Evolutionary conservation across 148 eudicot genomes (phyloP), one percentile per base, ranked within the genome.

Genomic region (Rhododendron molle): DNA sequence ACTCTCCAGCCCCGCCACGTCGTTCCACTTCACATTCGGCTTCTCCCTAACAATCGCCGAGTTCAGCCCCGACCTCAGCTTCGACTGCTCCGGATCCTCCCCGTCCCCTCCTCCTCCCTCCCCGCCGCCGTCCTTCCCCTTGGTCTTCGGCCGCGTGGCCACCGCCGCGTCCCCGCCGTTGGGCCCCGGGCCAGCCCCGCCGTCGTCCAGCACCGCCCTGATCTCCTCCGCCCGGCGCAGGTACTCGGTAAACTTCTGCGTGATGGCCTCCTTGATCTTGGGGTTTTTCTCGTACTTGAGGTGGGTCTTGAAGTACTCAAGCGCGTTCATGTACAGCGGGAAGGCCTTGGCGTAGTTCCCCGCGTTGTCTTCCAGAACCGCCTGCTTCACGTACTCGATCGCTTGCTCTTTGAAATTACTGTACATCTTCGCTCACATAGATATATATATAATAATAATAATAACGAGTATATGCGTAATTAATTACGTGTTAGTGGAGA

Each of bases 331-430:
- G 87, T 96, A 96, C 11, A 96, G 80, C 76, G 98, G 97, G 78
- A 96, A 96, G 28, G 99, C 99, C 83, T 92, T 94, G 30, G 97
- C 93, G 86, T 96, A 95, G 73, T 96, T 96, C 20, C 99, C 98
- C 1, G 97, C 95, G 86, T 96, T 96, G 80, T 96, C 99, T 81
- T 96, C 98, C 30, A 91, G 89, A 9, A 96, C 98, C 3, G 99
- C 99, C 83, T 96, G 98, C 86, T 92, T 94, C 2, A 96, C 98
- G 88, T 93, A 96, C 91, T 93, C 98, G 89, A 96, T 93, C 85
- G 99, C 99, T 84, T 96, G 99, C 83, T 95, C 99, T 78, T 96
- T 96, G 93, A 96, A 96, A 87, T 96, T 96, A 89, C 99, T 96
- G 88, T 96, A 95, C 99, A 96, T 96, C 58, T 89, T 83, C 74